phyloP scores from a whole-genome alignment of 1,284 basidiomycete genomes.

The Tilletia walkeri region DNA sequence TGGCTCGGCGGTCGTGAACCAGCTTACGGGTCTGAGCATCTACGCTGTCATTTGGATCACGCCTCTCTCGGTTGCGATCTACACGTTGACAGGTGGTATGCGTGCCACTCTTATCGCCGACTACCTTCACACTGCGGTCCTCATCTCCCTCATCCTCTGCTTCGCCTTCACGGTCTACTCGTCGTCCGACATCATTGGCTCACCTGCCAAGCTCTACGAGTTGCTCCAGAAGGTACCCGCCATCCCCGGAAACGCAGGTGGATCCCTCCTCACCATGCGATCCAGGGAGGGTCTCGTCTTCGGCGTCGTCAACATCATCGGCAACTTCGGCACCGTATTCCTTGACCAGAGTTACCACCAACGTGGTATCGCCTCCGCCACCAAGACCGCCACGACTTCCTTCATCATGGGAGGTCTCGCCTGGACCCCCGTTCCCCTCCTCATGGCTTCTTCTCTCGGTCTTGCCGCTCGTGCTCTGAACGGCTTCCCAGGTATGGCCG shows the following conservation, averaged over 20 bases:
- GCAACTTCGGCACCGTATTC: slow-evolving; percentile 38
- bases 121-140: slow-evolving; percentile 50
- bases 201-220: slow-evolving; percentile 43
- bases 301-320: slow-evolving; percentile 74
- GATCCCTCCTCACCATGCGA: slow-evolving; percentile 73
- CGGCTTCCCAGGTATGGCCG: slow-evolving; percentile 38
- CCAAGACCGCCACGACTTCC: slow-evolving; percentile 78
- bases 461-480: slow-evolving; percentile 62
- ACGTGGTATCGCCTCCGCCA: slow-evolving; percentile 79
- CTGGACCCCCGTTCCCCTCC: slow-evolving; percentile 67
- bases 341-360: slow-evolving; percentile 61
- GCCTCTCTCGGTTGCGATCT: slow-evolving; percentile 44
- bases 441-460: slow-evolving; percentile 65
- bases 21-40: slow-evolving; percentile 62
- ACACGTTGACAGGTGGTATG: slow-evolving; percentile 51
- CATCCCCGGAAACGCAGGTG: slow-evolving; percentile 66
- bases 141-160: slow-evolving; percentile 54
- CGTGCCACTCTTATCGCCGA: slow-evolving; percentile 50
- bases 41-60: slow-evolving; percentile 49
- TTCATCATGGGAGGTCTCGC: slow-evolving; percentile 82
- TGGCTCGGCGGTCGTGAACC: slow-evolving; percentile 45
- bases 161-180: slow-evolving; percentile 73
- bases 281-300: slow-evolving; percentile 80
- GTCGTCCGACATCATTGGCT: slow-evolving; percentile 56
- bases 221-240: slow-evolving; percentile 60